Evolutionary conservation across 31 red algal genomes (phyloP), one percentile per base, ranked within the genome.

Genomic region (Endocladia muricata): DNA sequence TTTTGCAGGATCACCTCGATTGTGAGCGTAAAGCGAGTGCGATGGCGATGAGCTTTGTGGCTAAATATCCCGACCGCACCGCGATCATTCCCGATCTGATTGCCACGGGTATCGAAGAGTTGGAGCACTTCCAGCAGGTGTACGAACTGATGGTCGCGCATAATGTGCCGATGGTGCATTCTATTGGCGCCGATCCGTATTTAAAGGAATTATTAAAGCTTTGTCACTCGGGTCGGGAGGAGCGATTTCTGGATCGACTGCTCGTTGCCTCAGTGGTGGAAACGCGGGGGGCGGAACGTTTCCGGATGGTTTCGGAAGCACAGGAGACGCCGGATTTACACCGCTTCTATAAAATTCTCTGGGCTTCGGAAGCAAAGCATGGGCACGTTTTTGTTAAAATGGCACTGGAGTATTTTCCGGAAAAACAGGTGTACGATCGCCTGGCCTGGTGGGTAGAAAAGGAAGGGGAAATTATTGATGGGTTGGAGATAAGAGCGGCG

Each of bases 81-180:
- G 66, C 29, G 7, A 70, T 70, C 38, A 70, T 70, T 64, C 66
- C 66, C 9, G 66, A 70, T n/a, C 37, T 70, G 47, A 70, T 70
- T 48, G 66, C 40, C 8, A 70, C 25, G 15, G 66, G 15, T 39
- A 41, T 64, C 47, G 66, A 70, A 70, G 66, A 70, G 28, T 42
- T 70, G 38, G 66, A 70, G 26, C 66, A 70, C 38, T 70, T 70
- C 32, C 66, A 70, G 25, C 15, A 70, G 26, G 66, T 70, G 6
- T 70, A 70, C 25, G 13, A 41, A 7, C 25, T 70, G 32, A 70
- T 70, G 66, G 66, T 48, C 40, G n/a, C 6, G 6, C 8, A 42
- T 7, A 37, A 25, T 13, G 47, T 70, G 15, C 34, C 8, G 28
- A 7, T 70, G 26, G 13, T 48, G 30, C 66, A 70, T 70, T 70